A percentile compares a stretch with the other conserved stretches of the same genome.
Conservation (phyloP, 2,329 filamentous ascomycete species). For the Neonectria coccinea region DNA sequence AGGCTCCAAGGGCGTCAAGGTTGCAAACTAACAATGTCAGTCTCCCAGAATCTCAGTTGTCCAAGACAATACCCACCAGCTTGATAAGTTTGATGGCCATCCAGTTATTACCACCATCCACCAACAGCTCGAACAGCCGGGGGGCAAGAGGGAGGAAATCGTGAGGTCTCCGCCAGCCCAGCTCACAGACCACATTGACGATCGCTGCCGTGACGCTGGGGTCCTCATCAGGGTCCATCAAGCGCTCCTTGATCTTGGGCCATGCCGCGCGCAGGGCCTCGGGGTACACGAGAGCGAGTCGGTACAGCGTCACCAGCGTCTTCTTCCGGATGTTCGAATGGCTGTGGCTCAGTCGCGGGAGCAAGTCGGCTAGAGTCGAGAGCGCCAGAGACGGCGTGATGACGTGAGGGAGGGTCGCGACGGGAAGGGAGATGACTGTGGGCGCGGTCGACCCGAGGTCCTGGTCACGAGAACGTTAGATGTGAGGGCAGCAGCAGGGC, state of each 20-base stretch:
- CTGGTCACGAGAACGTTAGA: slow-evolving; percentile 43
- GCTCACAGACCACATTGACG: slow-evolving; percentile 95
- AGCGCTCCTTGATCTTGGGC: slow-evolving; percentile 95
- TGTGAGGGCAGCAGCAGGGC: slow-evolving; percentile 2
- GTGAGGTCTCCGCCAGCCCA: slow-evolving; percentile 92
- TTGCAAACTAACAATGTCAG: slow-evolving; percentile 80
- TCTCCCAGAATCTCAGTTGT: not conserved
- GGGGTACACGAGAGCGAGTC: slow-evolving; percentile 94
- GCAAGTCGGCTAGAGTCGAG: slow-evolving; percentile 85
- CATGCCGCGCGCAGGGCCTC: slow-evolving; percentile 92
- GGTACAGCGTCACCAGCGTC: slow-evolving; percentile 92
- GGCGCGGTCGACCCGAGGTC: slow-evolving; percentile 80
- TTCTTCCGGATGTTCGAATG: slow-evolving; percentile 92
- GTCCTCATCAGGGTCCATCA: slow-evolving; percentile 92
- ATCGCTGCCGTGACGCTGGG: slow-evolving; percentile 94
- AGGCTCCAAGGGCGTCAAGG: slow-evolving; percentile 90
- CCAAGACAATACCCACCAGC: slow-evolving; percentile 66
- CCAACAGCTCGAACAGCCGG: slow-evolving; percentile 89
- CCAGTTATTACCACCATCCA: slow-evolving; percentile 97
- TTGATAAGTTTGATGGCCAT: slow-evolving; percentile 99
- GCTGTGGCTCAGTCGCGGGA: slow-evolving; percentile 88
- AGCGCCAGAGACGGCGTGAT: slow-evolving; percentile 93
- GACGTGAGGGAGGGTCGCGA: slow-evolving; percentile 91
- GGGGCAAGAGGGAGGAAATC: slow-evolving; percentile 95
- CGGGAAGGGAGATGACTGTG: slow-evolving; percentile 85